Percentiles rank a stretch among this genome's conserved stretches.
Conservation (phyloP, 306 rosid species). For the Oemleria cerasiformis region DNA sequence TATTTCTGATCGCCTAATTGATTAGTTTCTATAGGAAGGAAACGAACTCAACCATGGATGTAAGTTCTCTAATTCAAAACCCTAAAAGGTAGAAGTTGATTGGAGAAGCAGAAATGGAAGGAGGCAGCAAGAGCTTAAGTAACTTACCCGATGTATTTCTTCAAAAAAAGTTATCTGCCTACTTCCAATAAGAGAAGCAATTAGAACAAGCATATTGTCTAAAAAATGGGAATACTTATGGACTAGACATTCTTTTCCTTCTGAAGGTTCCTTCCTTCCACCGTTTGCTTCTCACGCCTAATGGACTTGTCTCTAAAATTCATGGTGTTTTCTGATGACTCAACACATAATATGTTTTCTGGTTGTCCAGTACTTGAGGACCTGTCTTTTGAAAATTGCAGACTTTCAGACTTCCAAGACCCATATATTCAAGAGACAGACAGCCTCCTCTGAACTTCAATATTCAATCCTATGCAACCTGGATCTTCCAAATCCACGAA, state of each 20-base stretch:
- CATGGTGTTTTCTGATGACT: slow-evolving; percentile 10
- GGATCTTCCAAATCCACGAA: no score
- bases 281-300: slow-evolving; percentile 1
- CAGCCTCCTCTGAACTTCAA: no score
- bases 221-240: slow-evolving; percentile 1
- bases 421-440: no score
- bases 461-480: no score
- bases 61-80: neutral
- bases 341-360: slow-evolving; percentile 4
- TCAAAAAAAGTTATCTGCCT: neutral
- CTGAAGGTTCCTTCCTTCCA: neutral
- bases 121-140: slow-evolving; percentile 1
- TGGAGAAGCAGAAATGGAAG: neutral
- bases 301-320: neutral
- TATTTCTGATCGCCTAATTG: neutral
- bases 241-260: neutral
- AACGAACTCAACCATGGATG: neutral
- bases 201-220: slow-evolving; percentile 12
- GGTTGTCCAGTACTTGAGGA: slow-evolving; percentile 1
- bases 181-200: neutral
- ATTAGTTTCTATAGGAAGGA: neutral
- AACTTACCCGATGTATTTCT: neutral
- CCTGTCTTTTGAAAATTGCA: neutral
- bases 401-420: no score
- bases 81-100: neutral